These are phyloP conservation scores for Calvatia gigantea DNA, from an alignment of 768 basidiomycete genomes.

Conservation along the genomic window DNA sequence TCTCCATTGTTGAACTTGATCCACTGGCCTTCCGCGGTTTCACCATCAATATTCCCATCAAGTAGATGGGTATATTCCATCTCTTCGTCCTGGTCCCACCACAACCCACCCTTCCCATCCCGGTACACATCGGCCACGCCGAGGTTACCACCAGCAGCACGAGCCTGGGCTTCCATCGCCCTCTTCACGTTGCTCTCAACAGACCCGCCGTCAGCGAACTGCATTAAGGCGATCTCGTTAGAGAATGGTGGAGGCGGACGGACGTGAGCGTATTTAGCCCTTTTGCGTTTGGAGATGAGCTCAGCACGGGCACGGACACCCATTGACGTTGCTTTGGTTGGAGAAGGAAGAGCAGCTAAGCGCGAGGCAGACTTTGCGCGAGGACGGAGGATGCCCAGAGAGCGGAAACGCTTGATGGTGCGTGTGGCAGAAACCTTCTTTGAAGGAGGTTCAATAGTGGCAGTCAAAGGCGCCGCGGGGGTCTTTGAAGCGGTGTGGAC, in stretches of 20 bases:
- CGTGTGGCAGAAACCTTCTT: conserved; percentile 11
- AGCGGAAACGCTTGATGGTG: conserved; percentile 16
- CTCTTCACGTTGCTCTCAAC: conserved; percentile 52
- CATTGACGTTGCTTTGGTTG: conserved; percentile 14
- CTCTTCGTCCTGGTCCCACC: conserved; percentile 72
- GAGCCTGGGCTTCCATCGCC: conserved; percentile 53
- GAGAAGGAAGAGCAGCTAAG: conserved; percentile 14
- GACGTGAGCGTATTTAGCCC: conserved; percentile 42
- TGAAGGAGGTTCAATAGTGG: conserved; percentile 16
- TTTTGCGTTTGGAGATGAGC: conserved; percentile 44
- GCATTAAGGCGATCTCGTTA: conserved; percentile 67
- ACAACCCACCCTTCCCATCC: conserved; percentile 59
- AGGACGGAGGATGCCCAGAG: conserved; percentile 12
- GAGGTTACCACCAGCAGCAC: conserved; percentile 28
- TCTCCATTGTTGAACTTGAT: conserved; percentile 17
- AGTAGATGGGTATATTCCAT: conserved; percentile 66
- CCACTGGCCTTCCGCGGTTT: conserved; percentile 25
- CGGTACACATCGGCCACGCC: conserved; percentile 53
- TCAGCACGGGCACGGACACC: conserved; percentile 6
- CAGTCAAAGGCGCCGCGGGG: conserved; percentile 5
- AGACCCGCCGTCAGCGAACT: conserved; percentile 63
- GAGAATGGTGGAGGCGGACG: conserved; percentile 51
- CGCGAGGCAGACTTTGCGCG: conserved; percentile 9
- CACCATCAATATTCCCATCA: conserved; percentile 28
- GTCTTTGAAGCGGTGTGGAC: conserved; percentile 18